Base-by-base conservation (phyloP, 1,284 basidiomycete species). In the Papiliotrema terrestris region DNA sequence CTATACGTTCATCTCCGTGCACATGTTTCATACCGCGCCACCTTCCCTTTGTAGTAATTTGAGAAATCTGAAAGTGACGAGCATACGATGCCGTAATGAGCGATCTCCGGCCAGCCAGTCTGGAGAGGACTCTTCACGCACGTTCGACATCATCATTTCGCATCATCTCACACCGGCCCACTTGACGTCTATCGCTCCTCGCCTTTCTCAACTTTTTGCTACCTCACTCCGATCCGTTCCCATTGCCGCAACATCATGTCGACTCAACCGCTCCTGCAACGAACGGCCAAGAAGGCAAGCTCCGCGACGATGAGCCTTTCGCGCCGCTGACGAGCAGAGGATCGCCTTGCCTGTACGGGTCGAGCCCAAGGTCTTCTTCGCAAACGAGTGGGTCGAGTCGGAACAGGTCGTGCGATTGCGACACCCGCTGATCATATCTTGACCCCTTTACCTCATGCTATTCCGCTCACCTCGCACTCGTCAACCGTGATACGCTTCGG, bases 221-320 rank as follows among this genome's bases (percentile, higher is more conserved):
- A 32, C 29, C 29, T 32, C 29, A 32, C 29, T 32, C 29, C 11
- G 29, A 32, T 11, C 11, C 29, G 11, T 32, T 32, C 11, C 11
- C 29, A 11, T 32, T 11, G 29, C 29, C 11, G 11, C 6, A 5
- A 11, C 29, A 58, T 20, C 46, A 96, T 97, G 96, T 98, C 95
- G 19, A 96, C 93, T 53, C 96, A 98, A 77, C 96, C 96, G 20
- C 84, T 98, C 46, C 87, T 99, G 46, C 95, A 98, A 78, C 87
- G 96, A 57, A 96, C 94, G 17, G 90, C 92, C 2, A 85, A 87
- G 49, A 96, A 96, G 70, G 74, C 73, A 48, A 15, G 57, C 51
- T 8, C 15, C 17, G 6, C 29, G 29, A 11, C 29, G 29, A 11
- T 32, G 29, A 45, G 17, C n/a, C 42, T 52, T 48, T 45, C 44